Evolutionary conservation across 2,329 filamentous ascomycete genomes (phyloP), one percentile per base, ranked within the genome.

Genomic region (Colletotrichum melonis): DNA sequence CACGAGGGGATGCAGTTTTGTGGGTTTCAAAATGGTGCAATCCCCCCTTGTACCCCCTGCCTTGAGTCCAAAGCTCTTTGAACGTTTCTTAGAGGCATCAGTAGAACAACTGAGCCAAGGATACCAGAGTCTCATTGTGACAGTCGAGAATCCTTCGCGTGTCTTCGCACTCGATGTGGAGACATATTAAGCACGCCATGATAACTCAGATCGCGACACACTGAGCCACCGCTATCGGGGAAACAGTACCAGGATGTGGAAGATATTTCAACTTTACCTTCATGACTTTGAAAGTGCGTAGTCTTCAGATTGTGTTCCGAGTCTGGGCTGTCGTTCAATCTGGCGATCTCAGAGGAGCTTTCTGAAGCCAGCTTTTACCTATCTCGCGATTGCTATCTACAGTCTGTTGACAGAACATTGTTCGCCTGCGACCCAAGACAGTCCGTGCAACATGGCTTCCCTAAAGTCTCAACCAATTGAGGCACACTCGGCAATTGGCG

Each of bases 171-270:
- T 22, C 11, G 1, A 22, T 35, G 58, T 69, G 66, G 66, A 57
- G 58, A 69, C 52, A 9, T 24, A 56, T 7, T 12, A 26, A 69
- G 66, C 66, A 69, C 66, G 66, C 26, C 66, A 69, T 69, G 66
- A 69, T 69, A 63, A 63, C 49, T 16, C 24, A n/a, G 26, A 69
- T 69, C 66, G 58, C 58, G 66, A 69, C 32, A 69, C 66, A 26
- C 19, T 5, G 1, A 49, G 19, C n/a, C 49, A 59, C 66, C 66
- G 66, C 35, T 56, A 69, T 49, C 66, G 32, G 57, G 19, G 5
- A 5, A 35, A 49, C 8, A 49, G 19, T 49, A 49, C 42, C 19
- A 49, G 42, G 42, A 19, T 49, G 19, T 4, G 4, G 19, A 49
- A n/a, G 19, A 49, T n/a, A 49, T 49, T 49, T 22, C 19, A 49